A percentile compares a stretch with the other conserved stretches of the same genome.
Conservation (phyloP, 257 asterid species). For the Voacanga thouarsii region DNA sequence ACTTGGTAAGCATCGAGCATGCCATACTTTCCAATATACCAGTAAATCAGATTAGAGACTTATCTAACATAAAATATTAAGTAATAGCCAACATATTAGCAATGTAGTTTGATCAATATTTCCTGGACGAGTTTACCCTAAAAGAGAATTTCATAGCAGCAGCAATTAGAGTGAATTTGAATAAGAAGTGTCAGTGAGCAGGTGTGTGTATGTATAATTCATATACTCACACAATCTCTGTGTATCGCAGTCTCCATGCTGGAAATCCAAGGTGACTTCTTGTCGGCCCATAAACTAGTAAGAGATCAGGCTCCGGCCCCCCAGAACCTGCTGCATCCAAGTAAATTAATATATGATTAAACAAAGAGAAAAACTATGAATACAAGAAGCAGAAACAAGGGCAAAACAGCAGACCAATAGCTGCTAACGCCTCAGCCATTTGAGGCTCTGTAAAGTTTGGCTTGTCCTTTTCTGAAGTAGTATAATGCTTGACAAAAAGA, state of each 20-base stretch:
- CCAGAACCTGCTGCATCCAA: constrained; percentile 53
- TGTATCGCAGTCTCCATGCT: constrained; percentile 89
- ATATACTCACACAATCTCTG: constrained; percentile 87
- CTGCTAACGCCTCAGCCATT: constrained; percentile 62
- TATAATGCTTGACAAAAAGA: constrained; percentile 55
- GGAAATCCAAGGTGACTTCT: constrained; percentile 97
- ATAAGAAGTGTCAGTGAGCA: background rate
- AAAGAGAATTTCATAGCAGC: background rate
- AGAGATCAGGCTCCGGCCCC: constrained; percentile 73
- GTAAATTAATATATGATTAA: background rate
- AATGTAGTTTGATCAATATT: background rate
- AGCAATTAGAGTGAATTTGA: background rate
- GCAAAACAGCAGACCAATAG: constrained; percentile 48
- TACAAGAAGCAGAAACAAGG: constrained; percentile 10
- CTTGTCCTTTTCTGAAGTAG: constrained; percentile 34
- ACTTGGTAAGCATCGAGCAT: background rate
- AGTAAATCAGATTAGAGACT: background rate
- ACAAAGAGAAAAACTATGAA: constrained; percentile 2
- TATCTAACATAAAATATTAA: background rate
- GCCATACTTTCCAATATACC: background rate
- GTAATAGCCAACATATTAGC: background rate
- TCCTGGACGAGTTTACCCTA: background rate
- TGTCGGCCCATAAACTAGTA: constrained; percentile 80
- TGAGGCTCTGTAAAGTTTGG: constrained; percentile 63
- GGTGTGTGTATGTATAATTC: background rate